Evolutionary conservation across 352 stramenopile species (phyloP), one percentile per base, ranked within the genome.

Genomic region (Globisporangium splendens): DNA sequence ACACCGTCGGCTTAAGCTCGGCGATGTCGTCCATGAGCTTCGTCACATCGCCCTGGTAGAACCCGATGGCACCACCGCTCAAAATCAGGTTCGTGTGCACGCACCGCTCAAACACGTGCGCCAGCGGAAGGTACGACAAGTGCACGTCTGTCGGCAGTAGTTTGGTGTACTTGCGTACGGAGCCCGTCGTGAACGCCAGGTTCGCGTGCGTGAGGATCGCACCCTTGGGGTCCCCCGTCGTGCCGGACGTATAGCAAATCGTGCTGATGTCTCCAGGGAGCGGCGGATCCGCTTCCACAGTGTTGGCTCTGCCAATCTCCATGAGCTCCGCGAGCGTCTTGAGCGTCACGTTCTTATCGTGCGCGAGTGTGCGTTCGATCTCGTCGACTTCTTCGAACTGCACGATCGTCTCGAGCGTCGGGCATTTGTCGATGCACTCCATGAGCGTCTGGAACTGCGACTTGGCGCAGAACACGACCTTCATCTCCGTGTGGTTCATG

Each of bases 71-170:
- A 3, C 78, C 91, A 3, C 93, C 95, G 20, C 57, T 61, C 11
- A 67, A 66, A 18, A 98, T 83, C 50, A 74, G 61, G 18, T 73
- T 64, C 13, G 70, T 61, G 51, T 85, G 70, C 11, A 87, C 72
- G n/a, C 73, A 73, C 18, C 86, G 66, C 73, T 98, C 95, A 60
- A 97, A 97, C 56, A 98, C 96, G 69, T 98, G 95, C 6, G 92
- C 89, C 15, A 98, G 68, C 4, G 95, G 95, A 38, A 98, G 76
- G 72, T 98, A 98, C 4, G 86, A 96, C n/a, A 98, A 67, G 66
- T 98, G 70, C 31, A 79, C 63, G 35, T 77, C 67, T 17, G 28
- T 28, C 17, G 54, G 42, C 14, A 50, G 46, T 15, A 75, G 51
- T 8, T 56, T 15, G 39, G 48, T 49, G 14, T 48, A 55, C n/a